These are phyloP conservation scores for Lipomyces sp. DNA, from an alignment of 805 yeast genomes.

Conservation along the genomic window DNA sequence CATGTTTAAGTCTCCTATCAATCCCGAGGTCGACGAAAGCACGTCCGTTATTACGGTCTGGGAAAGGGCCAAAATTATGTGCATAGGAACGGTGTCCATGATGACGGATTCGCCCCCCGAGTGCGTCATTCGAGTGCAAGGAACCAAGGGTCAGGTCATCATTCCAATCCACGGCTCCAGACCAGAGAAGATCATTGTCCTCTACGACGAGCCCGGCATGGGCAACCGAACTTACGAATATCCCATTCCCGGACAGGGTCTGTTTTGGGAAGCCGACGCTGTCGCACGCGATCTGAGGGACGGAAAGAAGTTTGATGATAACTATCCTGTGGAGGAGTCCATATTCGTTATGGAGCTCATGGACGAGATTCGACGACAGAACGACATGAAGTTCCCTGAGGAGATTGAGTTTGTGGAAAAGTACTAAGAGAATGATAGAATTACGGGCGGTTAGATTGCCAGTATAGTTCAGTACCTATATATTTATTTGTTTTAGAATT, in stretches of 20 bases:
- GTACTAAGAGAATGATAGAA: too few relatives aligned
- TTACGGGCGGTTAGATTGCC: too few relatives aligned
- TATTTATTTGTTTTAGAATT: too few relatives aligned
- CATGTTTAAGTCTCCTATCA: neutral
- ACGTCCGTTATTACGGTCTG: slow-evolving; percentile 22
- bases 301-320: slow-evolving; percentile 49
- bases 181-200: slow-evolving; percentile 24
- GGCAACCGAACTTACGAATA: neutral
- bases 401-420: neutral
- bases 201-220: slow-evolving; percentile 1
- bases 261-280: slow-evolving; percentile 62
- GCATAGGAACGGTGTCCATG: slow-evolving; percentile 22
- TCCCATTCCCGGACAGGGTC: slow-evolving; percentile 49
- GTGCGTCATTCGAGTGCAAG: slow-evolving; percentile 30
- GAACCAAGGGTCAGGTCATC: slow-evolving; percentile 23
- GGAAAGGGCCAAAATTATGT: slow-evolving; percentile 18
- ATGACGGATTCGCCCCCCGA: slow-evolving; percentile 19
- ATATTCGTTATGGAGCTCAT: slow-evolving; percentile 53
- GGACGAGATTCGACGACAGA: slow-evolving; percentile 54
- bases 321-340: slow-evolving; percentile 54
- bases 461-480: too few relatives aligned
- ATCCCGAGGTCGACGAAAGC: slow-evolving; percentile 22
- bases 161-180: slow-evolving; percentile 28
- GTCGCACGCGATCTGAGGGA: slow-evolving; percentile 53
- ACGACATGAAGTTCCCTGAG: slow-evolving; percentile 52